These are phyloP conservation scores for Botryotinia narcissicola DNA, from an alignment of 2,329 filamentous ascomycete genomes.

Conservation along the genomic window DNA sequence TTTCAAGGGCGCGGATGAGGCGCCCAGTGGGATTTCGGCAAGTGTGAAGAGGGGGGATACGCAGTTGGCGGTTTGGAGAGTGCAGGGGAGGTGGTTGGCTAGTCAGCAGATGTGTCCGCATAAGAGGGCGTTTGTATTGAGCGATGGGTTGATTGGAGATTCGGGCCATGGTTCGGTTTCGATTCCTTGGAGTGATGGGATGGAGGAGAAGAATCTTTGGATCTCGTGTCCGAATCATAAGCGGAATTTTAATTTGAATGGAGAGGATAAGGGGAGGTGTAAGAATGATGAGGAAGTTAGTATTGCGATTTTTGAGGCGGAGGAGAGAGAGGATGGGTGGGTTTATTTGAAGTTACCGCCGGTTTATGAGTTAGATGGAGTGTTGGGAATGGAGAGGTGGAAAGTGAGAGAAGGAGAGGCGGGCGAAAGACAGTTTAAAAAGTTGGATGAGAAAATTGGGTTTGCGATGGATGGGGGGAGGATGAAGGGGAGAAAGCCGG, in stretches of 20 bases:
- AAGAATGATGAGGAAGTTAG: slow-evolving; percentile 71
- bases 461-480: neutral
- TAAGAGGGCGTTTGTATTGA: slow-evolving; percentile 85
- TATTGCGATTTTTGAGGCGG: slow-evolving; percentile 77
- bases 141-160: slow-evolving; percentile 74
- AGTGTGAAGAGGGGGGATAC: slow-evolving; percentile 85
- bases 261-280: slow-evolving; percentile 65
- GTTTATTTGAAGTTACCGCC: slow-evolving; percentile 80
- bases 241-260: slow-evolving; percentile 77
- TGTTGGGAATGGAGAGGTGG: slow-evolving; percentile 76
- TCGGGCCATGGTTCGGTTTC: slow-evolving; percentile 10
- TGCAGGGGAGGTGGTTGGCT: slow-evolving; percentile 76
- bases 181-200: neutral
- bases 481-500: slow-evolving; percentile 5
- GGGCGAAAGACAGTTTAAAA: slow-evolving; percentile 38
- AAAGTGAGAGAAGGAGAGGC: slow-evolving; percentile 71
- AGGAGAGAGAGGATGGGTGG: slow-evolving; percentile 72
- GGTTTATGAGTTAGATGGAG: slow-evolving; percentile 73
- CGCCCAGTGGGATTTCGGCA: slow-evolving; percentile 70
- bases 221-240: slow-evolving; percentile 88
- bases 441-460: slow-evolving; percentile 33
- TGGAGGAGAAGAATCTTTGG: slow-evolving; percentile 62
- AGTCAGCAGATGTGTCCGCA: slow-evolving; percentile 95
- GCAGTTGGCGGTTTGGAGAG: slow-evolving; percentile 82
- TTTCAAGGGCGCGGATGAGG: slow-evolving; percentile 62